phyloP scores from a whole-genome alignment of 257 asterid species.

The Ophiorrhiza pumila region DNA sequence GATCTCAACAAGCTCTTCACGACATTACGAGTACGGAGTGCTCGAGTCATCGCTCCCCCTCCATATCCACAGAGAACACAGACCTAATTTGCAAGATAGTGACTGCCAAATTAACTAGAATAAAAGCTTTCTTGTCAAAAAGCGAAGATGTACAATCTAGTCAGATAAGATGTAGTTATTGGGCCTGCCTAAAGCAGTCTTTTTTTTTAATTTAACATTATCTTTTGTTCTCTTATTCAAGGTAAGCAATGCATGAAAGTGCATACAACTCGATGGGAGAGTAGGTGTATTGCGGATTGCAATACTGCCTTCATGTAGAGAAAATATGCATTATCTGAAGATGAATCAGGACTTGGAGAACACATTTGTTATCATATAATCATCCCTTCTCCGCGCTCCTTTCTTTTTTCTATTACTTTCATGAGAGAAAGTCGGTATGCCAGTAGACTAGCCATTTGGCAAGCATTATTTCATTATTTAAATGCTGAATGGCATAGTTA shows the following conservation, averaged over 20 bases:
- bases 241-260: background rate
- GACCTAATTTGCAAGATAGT: slow-evolving; percentile 17
- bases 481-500: background rate
- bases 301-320: background rate
- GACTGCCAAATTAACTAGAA: background rate
- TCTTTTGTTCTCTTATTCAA: background rate
- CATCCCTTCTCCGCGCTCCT: background rate
- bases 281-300: background rate
- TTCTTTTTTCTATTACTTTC: background rate
- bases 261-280: background rate
- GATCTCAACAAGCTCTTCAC: slow-evolving; percentile 29
- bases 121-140: background rate
- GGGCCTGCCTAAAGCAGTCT: background rate
- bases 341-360: background rate
- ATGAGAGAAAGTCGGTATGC: background rate
- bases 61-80: slow-evolving; percentile 37
- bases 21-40: slow-evolving; percentile 21
- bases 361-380: background rate
- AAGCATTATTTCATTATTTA: background rate
- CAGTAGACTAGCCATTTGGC: background rate
- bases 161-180: background rate
- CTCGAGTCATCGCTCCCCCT: slow-evolving; percentile 36
- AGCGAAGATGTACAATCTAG: background rate
- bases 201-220: background rate
- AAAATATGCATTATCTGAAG: background rate